Percentiles rank a stretch among this genome's conserved stretches.
Evolutionary conservation across 495 filamentous ascomycete species (phyloP).

Genomic region (Tuber calosporum): DNA sequence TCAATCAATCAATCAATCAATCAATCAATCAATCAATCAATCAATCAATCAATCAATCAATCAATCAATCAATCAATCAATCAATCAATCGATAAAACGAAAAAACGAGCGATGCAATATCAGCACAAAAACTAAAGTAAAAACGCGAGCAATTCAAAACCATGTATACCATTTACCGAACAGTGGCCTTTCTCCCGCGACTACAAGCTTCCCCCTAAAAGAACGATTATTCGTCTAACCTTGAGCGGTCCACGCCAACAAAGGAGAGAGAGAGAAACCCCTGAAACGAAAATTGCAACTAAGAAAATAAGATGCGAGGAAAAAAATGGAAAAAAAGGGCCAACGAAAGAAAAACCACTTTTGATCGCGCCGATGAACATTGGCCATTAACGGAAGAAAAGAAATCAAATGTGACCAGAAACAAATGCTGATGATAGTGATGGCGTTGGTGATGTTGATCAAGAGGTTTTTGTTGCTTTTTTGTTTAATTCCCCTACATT

Average conservation of each 20-base stretch:
- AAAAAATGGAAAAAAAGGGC: not conserved
- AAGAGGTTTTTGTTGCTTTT: not conserved
- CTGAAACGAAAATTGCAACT: not conserved
- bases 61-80: not conserved
- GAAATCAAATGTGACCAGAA: not conserved
- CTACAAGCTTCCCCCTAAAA: not conserved
- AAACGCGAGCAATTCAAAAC: not conserved
- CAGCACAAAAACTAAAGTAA: not conserved
- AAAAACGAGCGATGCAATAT: not conserved
- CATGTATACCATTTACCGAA: not conserved
- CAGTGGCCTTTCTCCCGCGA: not conserved
- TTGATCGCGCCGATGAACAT: not conserved
- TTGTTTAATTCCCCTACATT: not conserved
- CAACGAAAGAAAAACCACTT: not conserved
- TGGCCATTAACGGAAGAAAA: not conserved
- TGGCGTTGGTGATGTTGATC: not conserved
- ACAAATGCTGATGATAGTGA: not conserved
- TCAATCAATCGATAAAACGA: not conserved
- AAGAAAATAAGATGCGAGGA: not conserved
- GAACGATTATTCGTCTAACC: not conserved
- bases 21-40: not conserved
- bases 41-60: not conserved
- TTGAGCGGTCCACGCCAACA: not conserved
- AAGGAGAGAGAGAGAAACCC: not conserved
- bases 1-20: not conserved